A percentile compares a stretch with the other conserved stretches of the same genome.
phyloP scores from a whole-genome alignment of 768 basidiomycete species.

The Leccinum uliginosum region DNA sequence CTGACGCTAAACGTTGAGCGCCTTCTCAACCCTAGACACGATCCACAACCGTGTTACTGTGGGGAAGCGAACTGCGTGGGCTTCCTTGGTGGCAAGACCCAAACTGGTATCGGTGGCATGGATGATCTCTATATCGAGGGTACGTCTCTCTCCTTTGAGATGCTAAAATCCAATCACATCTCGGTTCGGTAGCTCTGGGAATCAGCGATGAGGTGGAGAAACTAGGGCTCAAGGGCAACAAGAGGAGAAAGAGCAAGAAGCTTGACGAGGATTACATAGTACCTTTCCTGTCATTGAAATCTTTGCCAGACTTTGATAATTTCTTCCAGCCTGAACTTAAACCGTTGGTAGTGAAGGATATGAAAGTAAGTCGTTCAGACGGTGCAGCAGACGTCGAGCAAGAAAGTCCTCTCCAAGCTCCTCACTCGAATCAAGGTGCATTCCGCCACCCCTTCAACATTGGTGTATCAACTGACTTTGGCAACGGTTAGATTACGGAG shows the following conservation, averaged over 20 bases:
- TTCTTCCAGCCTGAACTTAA: slow-evolving; percentile 65
- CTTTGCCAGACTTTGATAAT: background rate
- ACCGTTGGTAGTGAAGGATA: slow-evolving; percentile 71
- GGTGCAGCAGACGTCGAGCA: slow-evolving; percentile 80
- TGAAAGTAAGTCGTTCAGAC: slow-evolving; percentile 92
- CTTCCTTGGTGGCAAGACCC: slow-evolving; percentile 95
- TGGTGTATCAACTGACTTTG: background rate
- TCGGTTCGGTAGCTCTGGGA: slow-evolving; percentile 64
- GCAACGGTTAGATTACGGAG: slow-evolving; percentile 65
- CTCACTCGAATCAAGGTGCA: slow-evolving; percentile 79
- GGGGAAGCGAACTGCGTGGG: slow-evolving; percentile 95
- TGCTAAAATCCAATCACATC: background rate
- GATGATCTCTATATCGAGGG: slow-evolving; percentile 94
- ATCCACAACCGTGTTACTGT: slow-evolving; percentile 92
- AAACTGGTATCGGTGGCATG: slow-evolving; percentile 92
- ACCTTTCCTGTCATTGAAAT: slow-evolving; percentile 11
- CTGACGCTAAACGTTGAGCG: background rate
- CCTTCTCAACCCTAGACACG: slow-evolving; percentile 53
- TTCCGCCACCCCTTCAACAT: background rate
- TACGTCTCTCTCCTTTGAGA: slow-evolving; percentile 24
- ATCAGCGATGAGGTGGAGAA: slow-evolving; percentile 88
- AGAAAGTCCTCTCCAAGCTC: slow-evolving; percentile 76
- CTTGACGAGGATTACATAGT: slow-evolving; percentile 94
- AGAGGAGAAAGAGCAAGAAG: slow-evolving; percentile 88
- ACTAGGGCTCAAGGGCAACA: slow-evolving; percentile 78